Evolutionary conservation across 768 basidiomycete species (phyloP).

Genomic region (Boletus subcaerulescens): DNA sequence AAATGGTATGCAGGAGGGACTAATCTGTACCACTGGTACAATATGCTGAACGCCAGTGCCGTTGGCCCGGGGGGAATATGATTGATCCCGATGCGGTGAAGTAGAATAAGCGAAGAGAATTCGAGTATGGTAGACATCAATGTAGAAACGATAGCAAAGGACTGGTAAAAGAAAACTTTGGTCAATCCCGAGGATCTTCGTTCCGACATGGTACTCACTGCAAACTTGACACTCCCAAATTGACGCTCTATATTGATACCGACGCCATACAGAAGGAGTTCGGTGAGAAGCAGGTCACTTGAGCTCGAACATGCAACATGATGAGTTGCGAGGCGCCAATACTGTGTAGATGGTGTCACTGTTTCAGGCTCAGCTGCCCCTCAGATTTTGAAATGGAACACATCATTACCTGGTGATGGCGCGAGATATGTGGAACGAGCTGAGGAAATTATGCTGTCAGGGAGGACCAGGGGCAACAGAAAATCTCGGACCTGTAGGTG

Average conservation of each 20-base stretch:
- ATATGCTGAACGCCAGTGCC: constrained; percentile 70
- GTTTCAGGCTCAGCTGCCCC: constrained; percentile 33
- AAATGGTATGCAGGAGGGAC: constrained; percentile 77
- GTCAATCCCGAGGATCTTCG: neutral
- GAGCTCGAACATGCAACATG: constrained; percentile 81
- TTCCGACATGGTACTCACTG: constrained; percentile 47
- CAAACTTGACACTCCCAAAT: constrained; percentile 86
- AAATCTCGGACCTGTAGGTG: constrained; percentile 65
- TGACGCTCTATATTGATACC: constrained; percentile 74
- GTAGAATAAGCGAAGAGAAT: constrained; percentile 59
- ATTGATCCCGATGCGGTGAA: constrained; percentile 68
- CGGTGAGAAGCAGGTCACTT: constrained; percentile 77
- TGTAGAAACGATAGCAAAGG: constrained; percentile 68
- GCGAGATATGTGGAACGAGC: constrained; percentile 88
- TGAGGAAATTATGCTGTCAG: constrained; percentile 28
- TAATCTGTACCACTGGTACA: constrained; percentile 81
- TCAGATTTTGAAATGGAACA: constrained; percentile 2
- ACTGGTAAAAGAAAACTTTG: constrained; percentile 43
- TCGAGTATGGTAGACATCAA: constrained; percentile 66
- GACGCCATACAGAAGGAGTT: constrained; percentile 69
- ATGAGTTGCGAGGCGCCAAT: constrained; percentile 78
- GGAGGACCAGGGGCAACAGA: neutral
- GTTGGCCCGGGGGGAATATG: constrained; percentile 73
- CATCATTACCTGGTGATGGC: constrained; percentile 72
- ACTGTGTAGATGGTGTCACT: constrained; percentile 46